Percentiles rank a stretch among this genome's conserved stretches.
Evolutionary conservation across 768 basidiomycete genomes (phyloP).

Genomic region (Rhodotorula babjevae): DNA sequence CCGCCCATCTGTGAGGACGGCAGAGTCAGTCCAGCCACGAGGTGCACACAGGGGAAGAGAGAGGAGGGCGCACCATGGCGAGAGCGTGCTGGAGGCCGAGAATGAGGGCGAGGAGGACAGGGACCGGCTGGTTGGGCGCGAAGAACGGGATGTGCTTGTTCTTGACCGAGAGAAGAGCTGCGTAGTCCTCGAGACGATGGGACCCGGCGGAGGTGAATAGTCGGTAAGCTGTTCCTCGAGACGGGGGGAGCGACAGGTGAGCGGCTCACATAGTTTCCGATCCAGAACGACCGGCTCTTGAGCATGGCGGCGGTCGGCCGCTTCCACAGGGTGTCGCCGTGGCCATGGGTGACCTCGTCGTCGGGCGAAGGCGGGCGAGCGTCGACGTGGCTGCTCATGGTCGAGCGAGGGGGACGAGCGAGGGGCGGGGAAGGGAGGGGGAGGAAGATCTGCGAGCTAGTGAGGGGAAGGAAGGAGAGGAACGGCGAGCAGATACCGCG

Average conservation of each 20-base stretch:
- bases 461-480: no score
- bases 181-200: constrained; percentile 1
- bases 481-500: no score
- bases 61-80: neutral
- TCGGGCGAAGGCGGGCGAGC: neutral
- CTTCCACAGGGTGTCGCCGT: neutral
- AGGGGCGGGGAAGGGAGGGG: no score
- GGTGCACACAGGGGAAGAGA: neutral
- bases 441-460: no score
- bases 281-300: neutral
- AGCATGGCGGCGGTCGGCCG: neutral
- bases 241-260: no score
- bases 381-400: no score
- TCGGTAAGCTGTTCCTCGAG: no score
- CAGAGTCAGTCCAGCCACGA: no score
- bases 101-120: constrained; percentile 57
- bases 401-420: no score
- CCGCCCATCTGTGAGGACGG: constrained; percentile 47
- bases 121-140: neutral
- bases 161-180: neutral
- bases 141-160: constrained; percentile 8
- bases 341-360: neutral
- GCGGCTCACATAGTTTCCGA: neutral
- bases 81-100: constrained; percentile 53
- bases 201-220: neutral